Evolutionary conservation across 2,329 filamentous ascomycete species (phyloP).

Genomic region (Talaromyces sp.): DNA sequence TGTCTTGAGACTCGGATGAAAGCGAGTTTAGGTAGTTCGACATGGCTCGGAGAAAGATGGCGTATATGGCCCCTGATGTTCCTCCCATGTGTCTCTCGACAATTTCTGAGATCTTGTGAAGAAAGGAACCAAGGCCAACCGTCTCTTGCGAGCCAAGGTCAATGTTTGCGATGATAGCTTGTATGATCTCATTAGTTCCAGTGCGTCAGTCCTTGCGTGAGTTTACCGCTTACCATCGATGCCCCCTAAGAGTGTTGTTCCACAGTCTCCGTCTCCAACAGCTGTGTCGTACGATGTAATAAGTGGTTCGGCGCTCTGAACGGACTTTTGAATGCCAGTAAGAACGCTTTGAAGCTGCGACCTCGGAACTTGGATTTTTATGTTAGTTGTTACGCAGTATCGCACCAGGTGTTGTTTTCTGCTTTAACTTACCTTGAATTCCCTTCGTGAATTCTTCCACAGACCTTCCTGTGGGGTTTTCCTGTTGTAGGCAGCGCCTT

Average conservation of each 20-base stretch:
- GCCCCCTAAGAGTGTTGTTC: slow-evolving; percentile 56
- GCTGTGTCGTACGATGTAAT: slow-evolving; percentile 60
- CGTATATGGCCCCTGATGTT: slow-evolving; percentile 61
- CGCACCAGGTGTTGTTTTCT: not conserved
- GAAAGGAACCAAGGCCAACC: not conserved
- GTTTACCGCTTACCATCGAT: slow-evolving; percentile 37
- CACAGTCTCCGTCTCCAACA: slow-evolving; percentile 64
- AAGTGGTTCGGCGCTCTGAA: slow-evolving; percentile 38
- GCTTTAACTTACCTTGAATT: not conserved
- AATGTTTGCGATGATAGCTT: not conserved
- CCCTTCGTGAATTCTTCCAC: not conserved
- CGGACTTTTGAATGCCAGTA: not conserved
- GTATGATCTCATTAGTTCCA: not conserved
- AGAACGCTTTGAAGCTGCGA: not conserved
- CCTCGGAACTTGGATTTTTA: not conserved
- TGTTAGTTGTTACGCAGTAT: slow-evolving; percentile 45
- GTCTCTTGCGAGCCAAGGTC: not conserved
- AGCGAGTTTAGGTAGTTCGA: not conserved
- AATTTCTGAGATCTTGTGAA: slow-evolving; percentile 34
- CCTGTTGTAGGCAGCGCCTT: not conserved
- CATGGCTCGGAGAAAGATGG: slow-evolving; percentile 13
- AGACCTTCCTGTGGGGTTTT: not conserved
- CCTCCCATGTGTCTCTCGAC: slow-evolving; percentile 63
- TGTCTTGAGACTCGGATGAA: not conserved
- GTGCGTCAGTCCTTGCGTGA: not conserved